Evolutionary conservation across 192 early-diverging fungal species (phyloP).

Genomic region (Glomus cerebriforme): DNA sequence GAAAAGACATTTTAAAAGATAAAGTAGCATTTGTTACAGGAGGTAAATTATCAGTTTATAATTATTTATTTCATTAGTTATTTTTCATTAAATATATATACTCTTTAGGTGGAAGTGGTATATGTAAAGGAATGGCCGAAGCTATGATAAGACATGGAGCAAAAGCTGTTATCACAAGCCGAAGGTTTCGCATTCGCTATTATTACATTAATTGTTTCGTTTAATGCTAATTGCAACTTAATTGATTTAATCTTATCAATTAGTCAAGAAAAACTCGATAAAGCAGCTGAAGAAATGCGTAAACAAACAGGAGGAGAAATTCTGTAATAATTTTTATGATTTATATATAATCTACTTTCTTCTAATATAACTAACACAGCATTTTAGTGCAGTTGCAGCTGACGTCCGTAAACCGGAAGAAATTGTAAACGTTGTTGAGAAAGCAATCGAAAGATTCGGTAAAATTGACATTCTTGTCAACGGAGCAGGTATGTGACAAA

Average conservation of each 20-base stretch:
- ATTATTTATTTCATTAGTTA: not conserved
- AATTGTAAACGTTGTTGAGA: constrained; percentile 60
- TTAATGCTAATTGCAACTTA: not conserved
- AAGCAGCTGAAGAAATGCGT: constrained; percentile 64
- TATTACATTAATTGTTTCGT: not conserved
- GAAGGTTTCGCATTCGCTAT: constrained; percentile 45
- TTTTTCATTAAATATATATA: constrained; percentile 17
- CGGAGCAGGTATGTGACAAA: constrained; percentile 32
- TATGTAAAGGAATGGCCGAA: constrained; percentile 69
- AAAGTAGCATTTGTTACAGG: constrained; percentile 67
- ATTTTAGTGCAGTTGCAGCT: constrained; percentile 48
- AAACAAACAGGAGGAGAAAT: constrained; percentile 57
- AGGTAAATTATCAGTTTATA: constrained; percentile 16
- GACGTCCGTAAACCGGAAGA: constrained; percentile 67
- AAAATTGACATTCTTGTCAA: constrained; percentile 64
- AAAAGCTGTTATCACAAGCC: constrained; percentile 63
- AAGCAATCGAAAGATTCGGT: constrained; percentile 62
- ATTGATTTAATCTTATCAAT: not conserved
- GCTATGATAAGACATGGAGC: constrained; percentile 62
- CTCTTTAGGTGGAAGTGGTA: constrained; percentile 59
- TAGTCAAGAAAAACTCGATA: constrained; percentile 62
- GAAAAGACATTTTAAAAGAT: constrained; percentile 53
- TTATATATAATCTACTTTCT: not conserved
- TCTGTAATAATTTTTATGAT: constrained; percentile 37
- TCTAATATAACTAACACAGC: not conserved